Evolutionary conservation across 192 early-diverging fungal genomes (phyloP).

Genomic region (Polychytrium aggregatum): DNA sequence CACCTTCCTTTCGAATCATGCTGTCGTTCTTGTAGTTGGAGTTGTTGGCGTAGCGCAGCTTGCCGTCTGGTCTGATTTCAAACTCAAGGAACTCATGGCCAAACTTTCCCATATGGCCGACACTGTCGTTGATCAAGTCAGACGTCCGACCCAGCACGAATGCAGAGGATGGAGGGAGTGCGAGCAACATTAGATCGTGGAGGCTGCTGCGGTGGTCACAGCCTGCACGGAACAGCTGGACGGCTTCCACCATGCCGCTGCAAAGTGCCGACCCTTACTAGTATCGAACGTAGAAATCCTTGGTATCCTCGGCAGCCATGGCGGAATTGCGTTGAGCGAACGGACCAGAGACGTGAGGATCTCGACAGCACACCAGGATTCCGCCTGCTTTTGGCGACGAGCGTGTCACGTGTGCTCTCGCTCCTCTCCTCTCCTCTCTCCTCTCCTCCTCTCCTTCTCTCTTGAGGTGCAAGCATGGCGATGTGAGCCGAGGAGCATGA

Average conservation of each 20-base stretch:
- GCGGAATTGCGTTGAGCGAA: too few relatives aligned
- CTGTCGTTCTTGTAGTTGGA: slow-evolving; percentile 96
- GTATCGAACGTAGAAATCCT: slow-evolving; percentile 49
- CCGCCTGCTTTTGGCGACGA: too few relatives aligned
- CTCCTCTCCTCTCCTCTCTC: too few relatives aligned
- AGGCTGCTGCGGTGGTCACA: not conserved
- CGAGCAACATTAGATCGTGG: not conserved
- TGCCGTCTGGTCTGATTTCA: slow-evolving; percentile 78
- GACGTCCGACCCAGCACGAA: too few relatives aligned
- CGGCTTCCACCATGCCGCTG: not conserved
- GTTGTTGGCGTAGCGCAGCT: slow-evolving; percentile 93
- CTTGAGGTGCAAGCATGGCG: too few relatives aligned
- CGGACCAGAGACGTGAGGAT: too few relatives aligned
- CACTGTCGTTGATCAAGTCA: slow-evolving; percentile 22
- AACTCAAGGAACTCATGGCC: slow-evolving; percentile 99
- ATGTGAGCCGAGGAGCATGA: too few relatives aligned
- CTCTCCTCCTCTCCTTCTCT: too few relatives aligned
- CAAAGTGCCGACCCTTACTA: slow-evolving; percentile 18
- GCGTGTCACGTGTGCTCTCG: too few relatives aligned
- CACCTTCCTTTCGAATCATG: slow-evolving; percentile 87
- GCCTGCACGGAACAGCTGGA: not conserved
- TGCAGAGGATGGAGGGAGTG: too few relatives aligned
- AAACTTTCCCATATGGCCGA: slow-evolving; percentile 87
- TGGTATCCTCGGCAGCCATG: too few relatives aligned
- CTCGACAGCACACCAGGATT: too few relatives aligned